Evolutionary conservation across 345 rosid species (phyloP).

Genomic region (Aquilaria malaccensis): DNA sequence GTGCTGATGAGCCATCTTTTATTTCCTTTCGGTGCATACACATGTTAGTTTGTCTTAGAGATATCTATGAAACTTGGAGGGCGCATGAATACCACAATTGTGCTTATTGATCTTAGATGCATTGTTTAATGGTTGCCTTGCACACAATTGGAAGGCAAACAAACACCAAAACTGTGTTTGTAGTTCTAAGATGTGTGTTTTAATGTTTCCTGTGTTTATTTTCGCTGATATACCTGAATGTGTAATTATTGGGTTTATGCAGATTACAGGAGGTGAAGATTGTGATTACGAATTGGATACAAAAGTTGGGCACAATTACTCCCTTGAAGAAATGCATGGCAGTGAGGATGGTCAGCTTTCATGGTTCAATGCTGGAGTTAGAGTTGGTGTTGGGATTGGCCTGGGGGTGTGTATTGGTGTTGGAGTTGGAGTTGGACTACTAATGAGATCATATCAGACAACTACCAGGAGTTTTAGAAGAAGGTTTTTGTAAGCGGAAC

Average conservation of each 20-base stretch:
- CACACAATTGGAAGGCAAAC: no score
- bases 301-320: constrained; percentile 42
- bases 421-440: constrained; percentile 90
- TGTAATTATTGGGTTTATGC: constrained; percentile 15
- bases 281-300: constrained; percentile 49
- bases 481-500: constrained; percentile 50
- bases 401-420: constrained; percentile 90
- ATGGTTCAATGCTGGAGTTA: constrained; percentile 92
- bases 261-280: constrained; percentile 43
- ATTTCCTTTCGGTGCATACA: no score
- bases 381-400: constrained; percentile 96
- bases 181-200: no score
- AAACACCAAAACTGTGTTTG: no score
- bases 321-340: constrained; percentile 53
- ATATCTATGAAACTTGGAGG: no score
- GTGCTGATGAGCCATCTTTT: no score
- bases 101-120: no score
- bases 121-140: no score
- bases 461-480: constrained; percentile 92
- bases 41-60: no score
- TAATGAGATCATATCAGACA: constrained; percentile 90
- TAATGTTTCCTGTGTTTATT: no score
- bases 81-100: no score
- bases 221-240: not conserved
- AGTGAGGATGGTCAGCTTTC: constrained; percentile 87